Conservation (phyloP, 129 eudicot species). For the Ambrosia trifida region DNA sequence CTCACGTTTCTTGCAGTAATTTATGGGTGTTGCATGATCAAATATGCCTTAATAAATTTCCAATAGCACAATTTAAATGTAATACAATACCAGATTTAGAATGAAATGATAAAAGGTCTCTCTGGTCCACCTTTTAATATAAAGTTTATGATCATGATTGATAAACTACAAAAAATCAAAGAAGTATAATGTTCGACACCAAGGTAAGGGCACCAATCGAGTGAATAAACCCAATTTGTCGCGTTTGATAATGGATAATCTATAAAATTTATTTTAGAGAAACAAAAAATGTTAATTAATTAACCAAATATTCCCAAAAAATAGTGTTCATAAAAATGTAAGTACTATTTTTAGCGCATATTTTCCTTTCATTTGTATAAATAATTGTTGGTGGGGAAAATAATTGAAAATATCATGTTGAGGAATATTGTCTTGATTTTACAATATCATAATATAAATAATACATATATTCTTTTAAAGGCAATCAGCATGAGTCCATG, state of each 20-base stretch:
- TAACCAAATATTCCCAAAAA: not conserved
- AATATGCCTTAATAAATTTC: not conserved
- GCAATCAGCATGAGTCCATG: conserved; percentile 15
- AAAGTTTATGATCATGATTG: conserved; percentile 15
- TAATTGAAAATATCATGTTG: conserved; percentile 21
- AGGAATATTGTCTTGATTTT: conserved; percentile 28
- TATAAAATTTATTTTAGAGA: not conserved
- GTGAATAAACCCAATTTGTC: conserved; percentile 11
- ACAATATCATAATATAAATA: conserved; percentile 7
- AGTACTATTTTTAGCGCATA: conserved; percentile 11
- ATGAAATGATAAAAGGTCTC: not conserved
- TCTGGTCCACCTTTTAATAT: not conserved
- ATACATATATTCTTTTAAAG: not conserved
- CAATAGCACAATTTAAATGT: not conserved
- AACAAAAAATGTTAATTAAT: conserved; percentile 1
- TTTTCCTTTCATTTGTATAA: conserved; percentile 16
- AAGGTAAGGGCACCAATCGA: conserved; percentile 10
- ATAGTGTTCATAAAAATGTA: conserved; percentile 16
- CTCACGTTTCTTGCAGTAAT: no score
- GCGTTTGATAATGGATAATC: conserved; percentile 15
- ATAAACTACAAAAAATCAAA: conserved; percentile 9
- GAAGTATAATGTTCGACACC: conserved; percentile 31
- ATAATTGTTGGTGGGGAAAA: conserved; percentile 34
- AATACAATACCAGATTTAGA: not conserved
- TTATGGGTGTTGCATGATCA: no score